These are phyloP conservation scores for Penicillium alfredii DNA, from an alignment of 495 filamentous ascomycete genomes.

Conservation along the genomic window DNA sequence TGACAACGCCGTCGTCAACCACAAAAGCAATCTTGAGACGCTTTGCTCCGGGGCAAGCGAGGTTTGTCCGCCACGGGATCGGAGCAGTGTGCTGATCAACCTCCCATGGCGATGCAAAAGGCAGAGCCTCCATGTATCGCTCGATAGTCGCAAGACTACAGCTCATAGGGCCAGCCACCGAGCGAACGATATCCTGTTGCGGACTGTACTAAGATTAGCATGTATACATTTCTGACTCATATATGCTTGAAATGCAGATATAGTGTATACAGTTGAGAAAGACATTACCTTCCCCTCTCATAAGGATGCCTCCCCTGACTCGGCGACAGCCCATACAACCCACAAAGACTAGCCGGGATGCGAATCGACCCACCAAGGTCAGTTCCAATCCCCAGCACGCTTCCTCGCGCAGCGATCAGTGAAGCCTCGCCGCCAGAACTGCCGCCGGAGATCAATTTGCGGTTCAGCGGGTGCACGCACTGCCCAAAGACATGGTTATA, in stretches of 20 bases:
- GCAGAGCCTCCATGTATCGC: slow-evolving; percentile 28
- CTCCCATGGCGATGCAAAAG: slow-evolving; percentile 22
- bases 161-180: slow-evolving; percentile 29
- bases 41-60: slow-evolving; percentile 19
- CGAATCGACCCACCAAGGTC: slow-evolving; percentile 66
- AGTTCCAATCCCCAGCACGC: slow-evolving; percentile 59
- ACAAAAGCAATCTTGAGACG: slow-evolving; percentile 47
- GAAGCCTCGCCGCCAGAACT: slow-evolving; percentile 64
- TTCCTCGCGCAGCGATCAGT: slow-evolving; percentile 53
- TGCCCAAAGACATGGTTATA: background rate
- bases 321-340: slow-evolving; percentile 60
- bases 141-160: slow-evolving; percentile 21
- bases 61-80: slow-evolving; percentile 37
- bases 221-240: background rate
- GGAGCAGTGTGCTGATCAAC: slow-evolving; percentile 34
- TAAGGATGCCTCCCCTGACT: slow-evolving; percentile 53
- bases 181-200: slow-evolving; percentile 27
- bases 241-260: too few relatives aligned
- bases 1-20: slow-evolving; percentile 48
- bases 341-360: slow-evolving; percentile 57
- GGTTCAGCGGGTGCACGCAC: slow-evolving; percentile 54
- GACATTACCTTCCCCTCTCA: slow-evolving; percentile 37
- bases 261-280: background rate
- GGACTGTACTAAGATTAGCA: slow-evolving; percentile 13
- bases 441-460: slow-evolving; percentile 52